Base-by-base conservation (phyloP, 2,329 filamentous ascomycete genomes). In the Aspergillus bombycis region DNA sequence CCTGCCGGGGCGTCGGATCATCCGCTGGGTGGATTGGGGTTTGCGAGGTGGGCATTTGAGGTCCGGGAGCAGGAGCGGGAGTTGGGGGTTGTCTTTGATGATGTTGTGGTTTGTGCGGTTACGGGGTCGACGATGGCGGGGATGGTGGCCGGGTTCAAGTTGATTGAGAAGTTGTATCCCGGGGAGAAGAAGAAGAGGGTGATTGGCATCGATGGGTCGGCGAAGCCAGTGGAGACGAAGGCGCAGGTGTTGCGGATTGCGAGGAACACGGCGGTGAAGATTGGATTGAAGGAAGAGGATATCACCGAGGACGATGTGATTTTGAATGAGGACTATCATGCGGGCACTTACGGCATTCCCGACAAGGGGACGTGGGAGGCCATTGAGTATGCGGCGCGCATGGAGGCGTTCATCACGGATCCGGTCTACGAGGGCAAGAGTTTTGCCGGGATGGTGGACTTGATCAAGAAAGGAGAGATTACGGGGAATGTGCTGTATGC, bases 351-450 rank as follows among this genome's bases (percentile, higher is more conserved):
- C 74, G 90, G 90, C 2, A 83, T 91, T 62, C 88, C 89, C 0
- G 88, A 90, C 67, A 78, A 86, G 73, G 79, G 80, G 70, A 92
- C 90, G 1, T 83, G 89, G 57, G 87, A 87, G 36, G 89, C 89
- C 0, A 92, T 92, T 73, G 85, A 84, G 74, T 88, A 90, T 71
- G 88, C 87, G 6, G 90, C 90, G 0, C 75, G 80, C 63, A 91
- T 86, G 1, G 90, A 92, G 79, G 90, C 85, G 0, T 88, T 92
- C 69, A 90, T 92, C 66, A 92, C 89, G 0, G 90, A 92, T 72
- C 90, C 89, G 0, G 90, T 92, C 1, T 92, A 92, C 71, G 89
- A 91, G 78, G 90, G 90, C 1, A 92, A 92, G 84, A 90, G 87
- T 68, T 78, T 92, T 74, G 89, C 89, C 4, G 90, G 89, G 0